These are phyloP conservation scores for Pythium chondricola DNA, from an alignment of 352 stramenopile genomes.

Conservation along the genomic window DNA sequence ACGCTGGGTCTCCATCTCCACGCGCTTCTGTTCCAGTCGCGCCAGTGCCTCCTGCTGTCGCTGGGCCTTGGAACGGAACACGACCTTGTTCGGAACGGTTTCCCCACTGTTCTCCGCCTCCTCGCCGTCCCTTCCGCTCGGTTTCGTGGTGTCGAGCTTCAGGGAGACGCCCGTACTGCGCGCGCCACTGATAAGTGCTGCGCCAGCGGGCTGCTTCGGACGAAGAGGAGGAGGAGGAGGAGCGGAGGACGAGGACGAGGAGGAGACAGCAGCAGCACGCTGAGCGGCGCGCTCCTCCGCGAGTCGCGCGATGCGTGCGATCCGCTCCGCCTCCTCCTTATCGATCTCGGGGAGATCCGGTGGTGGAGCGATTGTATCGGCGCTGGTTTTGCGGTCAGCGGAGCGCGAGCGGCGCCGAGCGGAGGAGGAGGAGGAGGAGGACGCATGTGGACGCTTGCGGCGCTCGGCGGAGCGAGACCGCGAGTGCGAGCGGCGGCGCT, in stretches of 20 bases:
- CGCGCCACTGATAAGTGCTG: conserved; percentile 20
- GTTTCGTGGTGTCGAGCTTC: conserved; percentile 25
- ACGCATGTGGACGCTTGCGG: conserved; percentile 6
- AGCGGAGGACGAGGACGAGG: not conserved
- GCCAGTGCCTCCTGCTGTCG: conserved; percentile 68
- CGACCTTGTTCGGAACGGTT: conserved; percentile 38
- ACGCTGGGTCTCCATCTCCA: conserved; percentile 53
- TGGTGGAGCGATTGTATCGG: not conserved
- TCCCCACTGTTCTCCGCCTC: not conserved
- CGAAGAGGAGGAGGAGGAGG: not conserved
- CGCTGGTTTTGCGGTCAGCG: conserved; percentile 1
- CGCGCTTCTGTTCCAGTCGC: conserved; percentile 63
- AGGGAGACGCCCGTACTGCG: conserved; percentile 19
- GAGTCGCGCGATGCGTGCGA: conserved; percentile 59
- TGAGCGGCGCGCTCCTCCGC: conserved; percentile 61
- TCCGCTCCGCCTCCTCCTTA: conserved; percentile 54
- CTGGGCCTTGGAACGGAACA: conserved; percentile 78
- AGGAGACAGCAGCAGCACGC: conserved; percentile 32
- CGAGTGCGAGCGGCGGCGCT: conserved; percentile 33
- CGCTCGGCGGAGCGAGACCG: conserved; percentile 27
- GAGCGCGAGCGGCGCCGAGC: conserved; percentile 7
- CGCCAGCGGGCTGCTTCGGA: conserved; percentile 1
- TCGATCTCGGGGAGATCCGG: conserved; percentile 24
- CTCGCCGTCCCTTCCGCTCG: conserved; percentile 21
- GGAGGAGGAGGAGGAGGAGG: not conserved